Evolutionary conservation across 2,329 filamentous ascomycete genomes (phyloP).

Genomic region (Aspergillus thermomutatus): DNA sequence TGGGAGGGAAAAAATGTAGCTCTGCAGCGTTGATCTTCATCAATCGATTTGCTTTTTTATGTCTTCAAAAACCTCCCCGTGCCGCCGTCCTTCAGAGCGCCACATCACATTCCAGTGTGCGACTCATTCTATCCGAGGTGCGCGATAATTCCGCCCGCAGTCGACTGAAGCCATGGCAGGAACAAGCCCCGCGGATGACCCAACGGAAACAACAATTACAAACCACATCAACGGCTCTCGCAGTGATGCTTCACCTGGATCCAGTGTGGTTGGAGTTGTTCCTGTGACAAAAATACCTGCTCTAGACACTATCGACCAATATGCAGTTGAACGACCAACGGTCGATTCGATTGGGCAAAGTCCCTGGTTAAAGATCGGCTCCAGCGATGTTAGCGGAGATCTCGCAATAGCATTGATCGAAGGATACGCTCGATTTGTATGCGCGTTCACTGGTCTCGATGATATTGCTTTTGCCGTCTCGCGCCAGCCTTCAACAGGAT

Average conservation of each 20-base stretch:
- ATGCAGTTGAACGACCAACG: slow-evolving; percentile 12
- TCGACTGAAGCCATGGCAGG: slow-evolving; percentile 15
- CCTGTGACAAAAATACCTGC: slow-evolving; percentile 26
- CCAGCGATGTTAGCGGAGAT: slow-evolving; percentile 3
- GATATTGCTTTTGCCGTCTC: slow-evolving; percentile 22
- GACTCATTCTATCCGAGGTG: slow-evolving; percentile 7
- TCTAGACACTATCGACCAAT: slow-evolving; percentile 24
- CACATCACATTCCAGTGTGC: neutral
- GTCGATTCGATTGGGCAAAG: slow-evolving; percentile 5
- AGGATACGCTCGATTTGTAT: slow-evolving; percentile 25
- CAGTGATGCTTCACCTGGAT: neutral
- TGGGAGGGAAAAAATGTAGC: neutral
- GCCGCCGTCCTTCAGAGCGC: neutral
- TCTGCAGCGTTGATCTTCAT: neutral
- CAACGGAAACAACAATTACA: slow-evolving; percentile 2
- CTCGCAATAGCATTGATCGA: slow-evolving; percentile 14
- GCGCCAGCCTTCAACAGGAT: slow-evolving; percentile 3
- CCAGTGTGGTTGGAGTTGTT: slow-evolving; percentile 3
- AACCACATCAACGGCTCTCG: neutral
- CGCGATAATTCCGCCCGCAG: slow-evolving; percentile 12
- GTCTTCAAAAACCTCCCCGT: neutral
- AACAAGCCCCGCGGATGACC: slow-evolving; percentile 8
- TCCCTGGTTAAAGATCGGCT: slow-evolving; percentile 9
- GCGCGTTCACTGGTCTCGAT: slow-evolving; percentile 22
- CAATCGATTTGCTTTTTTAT: neutral